Base-by-base conservation (phyloP, 2,329 filamentous ascomycete species). In the Aschersonia sp. region DNA sequence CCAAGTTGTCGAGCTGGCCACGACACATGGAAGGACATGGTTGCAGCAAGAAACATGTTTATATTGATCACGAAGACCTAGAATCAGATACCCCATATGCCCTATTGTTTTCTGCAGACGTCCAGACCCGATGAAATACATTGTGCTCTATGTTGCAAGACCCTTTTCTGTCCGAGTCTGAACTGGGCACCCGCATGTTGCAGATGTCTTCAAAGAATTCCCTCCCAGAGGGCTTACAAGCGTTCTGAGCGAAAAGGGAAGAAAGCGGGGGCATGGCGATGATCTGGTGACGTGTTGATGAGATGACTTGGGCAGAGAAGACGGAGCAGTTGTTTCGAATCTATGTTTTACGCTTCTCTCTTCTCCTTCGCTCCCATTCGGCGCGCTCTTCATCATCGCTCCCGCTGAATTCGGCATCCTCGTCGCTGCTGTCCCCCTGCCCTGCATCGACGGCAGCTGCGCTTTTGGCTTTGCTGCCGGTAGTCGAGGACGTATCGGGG, bases 351-450 rank as follows among this genome's bases (percentile, higher is more conserved):
- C 58, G 57, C 56, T 62, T 69, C 55, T 66, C 64, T 60, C 62
- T 66, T 57, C 68, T 66, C 58, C 68, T 67, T 56, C 73, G 65
- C 62, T 80, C 75, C 70, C 73, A 79, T 64, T 78, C 76, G 14
- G 73, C 77, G 51, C 77, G 69, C 61, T 81, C 78, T 50, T 81
- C 78, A 8, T 79, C 76, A 51, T 81, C 78, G 54, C 78, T 81
- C 29, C 75, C 78, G 47, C 76, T 80, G 46, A 79, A 79, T 61
- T 81, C 77, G 40, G 70, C 77, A 50, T 78, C 72, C 4, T 76
- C 75, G 4, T 62, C 63, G 40, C n/a, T 14, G 12, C 12, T 12
- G 33, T 37, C 33, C 7, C 33, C 12, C 33, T 22, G 22, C 22
- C 22, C 22, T 22, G 22, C 22, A 22, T 3, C 22, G 22, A 22